Base-by-base conservation (phyloP, 2,329 filamentous ascomycete genomes). In the Fusarium chaquense region DNA sequence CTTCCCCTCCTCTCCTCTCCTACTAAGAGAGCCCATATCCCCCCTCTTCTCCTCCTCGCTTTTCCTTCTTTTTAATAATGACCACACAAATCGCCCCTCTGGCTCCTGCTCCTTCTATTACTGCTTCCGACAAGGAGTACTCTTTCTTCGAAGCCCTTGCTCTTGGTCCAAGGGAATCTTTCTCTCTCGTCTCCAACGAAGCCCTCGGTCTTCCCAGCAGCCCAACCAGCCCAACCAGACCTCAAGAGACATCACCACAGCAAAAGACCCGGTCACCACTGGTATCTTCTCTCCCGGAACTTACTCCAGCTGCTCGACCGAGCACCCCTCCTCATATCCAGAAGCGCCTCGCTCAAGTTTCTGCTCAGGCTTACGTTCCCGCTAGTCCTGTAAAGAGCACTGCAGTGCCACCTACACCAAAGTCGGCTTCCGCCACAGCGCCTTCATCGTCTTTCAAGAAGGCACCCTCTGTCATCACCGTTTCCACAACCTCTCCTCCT, bases 101-200 rank as follows among this genome's bases (percentile, higher is more conserved):
- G 68, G 73, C 58, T 45, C 66, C 56, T 22, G 18, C 33, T 63
- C 41, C 51, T 35, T 46, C 47, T 43, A 65, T 53, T 52, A 62
- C 62, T 56, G 58, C 58, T 28, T 28, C 51, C 41, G 71, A 75
- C 63, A 73, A 76, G 66, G 75, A 77, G 58, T 77, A 75, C 67
- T 77, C 75, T 61, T 77, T 77, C 60, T 72, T 77, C 45, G 75
- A 77, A 74, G 75, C 75, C 33, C 73, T 77, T 52, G 63, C 69
- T 53, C 73, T 77, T 32, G 62, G 71, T 54, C 72, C 71, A 18
- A 72, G 71, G 28, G 72, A 76, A 55, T 74, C 71, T 22, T 62
- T 76, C 56, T 68, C 72, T 38, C 58, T 76, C 45, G 70, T 76
- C 20, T 73, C 75, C 30, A 65, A 74, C 58, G 75, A 76, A 67